phyloP scores from a whole-genome alignment of 192 early-diverging fungal species.

The Pilobolus umbonatus region DNA sequence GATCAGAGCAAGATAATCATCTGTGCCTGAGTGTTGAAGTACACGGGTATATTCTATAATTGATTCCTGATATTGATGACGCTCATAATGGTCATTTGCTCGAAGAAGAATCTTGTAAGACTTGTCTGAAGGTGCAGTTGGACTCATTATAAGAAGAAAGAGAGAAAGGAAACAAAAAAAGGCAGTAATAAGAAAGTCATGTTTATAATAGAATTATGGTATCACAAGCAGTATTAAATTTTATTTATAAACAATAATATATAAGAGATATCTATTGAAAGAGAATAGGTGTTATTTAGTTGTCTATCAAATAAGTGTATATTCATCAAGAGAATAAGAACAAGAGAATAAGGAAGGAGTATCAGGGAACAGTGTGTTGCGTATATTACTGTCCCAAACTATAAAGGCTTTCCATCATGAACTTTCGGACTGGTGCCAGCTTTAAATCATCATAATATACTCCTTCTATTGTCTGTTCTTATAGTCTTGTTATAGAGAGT shows the following conservation, averaged over 20 bases:
- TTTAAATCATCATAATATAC: conserved; percentile 20
- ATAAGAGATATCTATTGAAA: conserved; percentile 3
- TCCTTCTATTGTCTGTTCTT: too few species aligned
- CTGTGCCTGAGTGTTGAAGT: conserved; percentile 27
- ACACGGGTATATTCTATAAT: conserved; percentile 37
- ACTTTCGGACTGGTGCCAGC: conserved; percentile 29
- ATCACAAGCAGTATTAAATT: not conserved
- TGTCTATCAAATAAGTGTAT: not conserved
- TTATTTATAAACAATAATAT: not conserved
- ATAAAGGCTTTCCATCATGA: conserved; percentile 21
- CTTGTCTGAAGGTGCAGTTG: conserved; percentile 26
- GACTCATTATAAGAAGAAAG: conserved; percentile 8
- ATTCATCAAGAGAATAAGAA: conserved; percentile 2
- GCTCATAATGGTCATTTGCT: conserved; percentile 54
- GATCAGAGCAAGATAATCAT: conserved; percentile 33
- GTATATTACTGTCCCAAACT: conserved; percentile 15
- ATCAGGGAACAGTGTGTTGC: conserved; percentile 24
- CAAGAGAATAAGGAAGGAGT: not conserved
- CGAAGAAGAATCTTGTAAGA: conserved; percentile 16
- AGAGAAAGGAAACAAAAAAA: not conserved
- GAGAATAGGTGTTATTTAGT: not conserved
- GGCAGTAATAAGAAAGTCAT: conserved; percentile 1
- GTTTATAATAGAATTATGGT: not conserved
- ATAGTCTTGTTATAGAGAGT: too few species aligned
- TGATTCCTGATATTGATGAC: conserved; percentile 46